Conservation (phyloP, 208 protist species). For the Trypanosoma platydactyli region DNA sequence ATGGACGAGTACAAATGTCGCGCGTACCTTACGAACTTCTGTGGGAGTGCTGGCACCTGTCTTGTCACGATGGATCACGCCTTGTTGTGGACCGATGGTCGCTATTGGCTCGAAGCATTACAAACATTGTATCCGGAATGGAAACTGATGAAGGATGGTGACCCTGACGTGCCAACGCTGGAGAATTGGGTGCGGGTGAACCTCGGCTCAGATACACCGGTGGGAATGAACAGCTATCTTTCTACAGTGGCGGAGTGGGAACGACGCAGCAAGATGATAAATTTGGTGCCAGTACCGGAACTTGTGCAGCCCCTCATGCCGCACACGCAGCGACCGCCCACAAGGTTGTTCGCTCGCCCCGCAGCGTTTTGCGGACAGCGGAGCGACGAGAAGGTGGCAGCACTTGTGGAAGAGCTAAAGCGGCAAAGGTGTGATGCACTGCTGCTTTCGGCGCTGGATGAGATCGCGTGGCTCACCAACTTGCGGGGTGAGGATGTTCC, state of each 20-base stretch:
- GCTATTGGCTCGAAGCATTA: constrained; percentile 95
- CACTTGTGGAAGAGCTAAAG: constrained; percentile 46
- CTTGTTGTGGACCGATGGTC: constrained; percentile 97
- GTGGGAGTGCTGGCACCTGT: constrained; percentile 92
- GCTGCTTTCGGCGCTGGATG: constrained; percentile 89
- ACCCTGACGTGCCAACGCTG: constrained; percentile 54
- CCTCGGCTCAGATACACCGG: constrained; percentile 35
- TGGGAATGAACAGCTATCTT: constrained; percentile 74
- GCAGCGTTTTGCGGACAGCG: constrained; percentile 70
- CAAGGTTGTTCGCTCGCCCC: constrained; percentile 43
- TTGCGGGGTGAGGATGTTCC: constrained; percentile 85
- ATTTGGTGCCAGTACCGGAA: constrained; percentile 65
- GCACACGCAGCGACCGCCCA: constrained; percentile 9
- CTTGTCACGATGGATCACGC: constrained; percentile 77
- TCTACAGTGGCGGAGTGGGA: constrained; percentile 83
- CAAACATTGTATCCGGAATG: constrained; percentile 81
- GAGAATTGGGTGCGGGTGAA: constrained; percentile 68
- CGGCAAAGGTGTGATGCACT: constrained; percentile 58
- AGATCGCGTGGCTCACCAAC: constrained; percentile 93
- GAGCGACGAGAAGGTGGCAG: constrained; percentile 52
- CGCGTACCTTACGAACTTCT: constrained; percentile 95
- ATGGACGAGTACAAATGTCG: constrained; percentile 84
- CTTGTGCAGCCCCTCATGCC: constrained; percentile 53
- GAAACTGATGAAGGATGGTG: constrained; percentile 81
- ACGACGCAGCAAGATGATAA: constrained; percentile 46